These are phyloP conservation scores for Pleurotus djamor DNA, from an alignment of 768 basidiomycete species.

Conservation along the genomic window DNA sequence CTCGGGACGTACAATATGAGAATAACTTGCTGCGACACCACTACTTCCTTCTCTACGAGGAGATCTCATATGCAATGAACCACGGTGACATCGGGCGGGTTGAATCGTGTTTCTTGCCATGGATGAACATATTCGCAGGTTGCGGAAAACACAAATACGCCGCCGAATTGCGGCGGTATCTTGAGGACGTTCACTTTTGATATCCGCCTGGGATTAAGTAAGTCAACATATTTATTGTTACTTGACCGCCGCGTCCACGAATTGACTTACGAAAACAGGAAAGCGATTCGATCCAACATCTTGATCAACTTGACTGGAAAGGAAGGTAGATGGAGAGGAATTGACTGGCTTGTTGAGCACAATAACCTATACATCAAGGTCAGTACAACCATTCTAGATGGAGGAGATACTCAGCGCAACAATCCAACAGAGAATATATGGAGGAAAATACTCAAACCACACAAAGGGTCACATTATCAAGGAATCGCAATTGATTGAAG, in stretches of 20 bases:
- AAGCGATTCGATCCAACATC: slow-evolving; percentile 17
- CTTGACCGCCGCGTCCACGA: no score
- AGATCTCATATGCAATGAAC: slow-evolving; percentile 23
- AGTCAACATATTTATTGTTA: not conserved
- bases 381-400: not conserved
- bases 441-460: slow-evolving; percentile 15
- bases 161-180: slow-evolving; percentile 17
- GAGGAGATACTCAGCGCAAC: not conserved
- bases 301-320: slow-evolving; percentile 21
- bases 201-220: slow-evolving; percentile 15
- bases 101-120: slow-evolving; percentile 19
- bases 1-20: slow-evolving; percentile 21
- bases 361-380: slow-evolving; percentile 28
- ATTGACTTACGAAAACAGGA: slow-evolving; percentile 2
- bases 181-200: slow-evolving; percentile 15
- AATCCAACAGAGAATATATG: not conserved
- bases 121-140: slow-evolving; percentile 25
- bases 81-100: slow-evolving; percentile 28
- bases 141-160: slow-evolving; percentile 27
- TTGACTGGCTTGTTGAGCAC: slow-evolving; percentile 24
- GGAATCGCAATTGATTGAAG: slow-evolving; percentile 14
- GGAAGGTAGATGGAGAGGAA: slow-evolving; percentile 13
- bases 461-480: slow-evolving; percentile 14
- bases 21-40: slow-evolving; percentile 17
- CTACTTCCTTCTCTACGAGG: slow-evolving; percentile 26